Conservation (phyloP, 345 rosid genomes). For the Gossypium stocksii region DNA sequence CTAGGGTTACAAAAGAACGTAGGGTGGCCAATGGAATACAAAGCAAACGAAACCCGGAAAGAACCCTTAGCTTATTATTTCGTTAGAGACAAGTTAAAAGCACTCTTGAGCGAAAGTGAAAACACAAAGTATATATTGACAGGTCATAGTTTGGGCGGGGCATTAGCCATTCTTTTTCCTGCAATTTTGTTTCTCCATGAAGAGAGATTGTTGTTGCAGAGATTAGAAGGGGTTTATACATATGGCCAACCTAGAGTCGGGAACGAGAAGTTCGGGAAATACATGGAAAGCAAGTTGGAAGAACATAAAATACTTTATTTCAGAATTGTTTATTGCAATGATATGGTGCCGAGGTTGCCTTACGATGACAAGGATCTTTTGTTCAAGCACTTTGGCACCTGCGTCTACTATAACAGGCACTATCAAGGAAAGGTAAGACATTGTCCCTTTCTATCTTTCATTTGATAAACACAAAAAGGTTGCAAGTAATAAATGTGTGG, state of each 20-base stretch:
- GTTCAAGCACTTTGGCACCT: constrained; percentile 78
- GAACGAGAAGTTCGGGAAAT: constrained; percentile 44
- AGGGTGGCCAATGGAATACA: constrained; percentile 51
- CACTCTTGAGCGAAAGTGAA: constrained; percentile 27
- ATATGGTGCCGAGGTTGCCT: constrained; percentile 70
- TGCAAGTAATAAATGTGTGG: neutral
- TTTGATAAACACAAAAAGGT: no score
- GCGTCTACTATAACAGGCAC: constrained; percentile 44
- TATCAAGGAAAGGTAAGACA: constrained; percentile 39
- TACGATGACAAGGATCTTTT: constrained; percentile 51
- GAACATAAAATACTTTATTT: constrained; percentile 35
- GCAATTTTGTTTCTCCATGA: constrained; percentile 47
- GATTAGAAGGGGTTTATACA: constrained; percentile 58
- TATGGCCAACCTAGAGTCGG: constrained; percentile 90
- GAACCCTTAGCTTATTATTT: constrained; percentile 52
- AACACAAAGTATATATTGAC: constrained; percentile 42
- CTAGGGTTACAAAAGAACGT: constrained; percentile 55
- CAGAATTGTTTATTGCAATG: constrained; percentile 66
- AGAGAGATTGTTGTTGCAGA: constrained; percentile 46
- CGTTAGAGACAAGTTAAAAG: constrained; percentile 45
- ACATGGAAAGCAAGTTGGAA: constrained; percentile 43
- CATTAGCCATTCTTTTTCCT: constrained; percentile 61
- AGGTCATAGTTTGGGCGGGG: constrained; percentile 80
- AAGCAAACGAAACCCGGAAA: constrained; percentile 12
- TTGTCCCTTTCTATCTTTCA: neutral